Conservation (phyloP, 2,329 filamentous ascomycete species). For the Verticillium dahliae region DNA sequence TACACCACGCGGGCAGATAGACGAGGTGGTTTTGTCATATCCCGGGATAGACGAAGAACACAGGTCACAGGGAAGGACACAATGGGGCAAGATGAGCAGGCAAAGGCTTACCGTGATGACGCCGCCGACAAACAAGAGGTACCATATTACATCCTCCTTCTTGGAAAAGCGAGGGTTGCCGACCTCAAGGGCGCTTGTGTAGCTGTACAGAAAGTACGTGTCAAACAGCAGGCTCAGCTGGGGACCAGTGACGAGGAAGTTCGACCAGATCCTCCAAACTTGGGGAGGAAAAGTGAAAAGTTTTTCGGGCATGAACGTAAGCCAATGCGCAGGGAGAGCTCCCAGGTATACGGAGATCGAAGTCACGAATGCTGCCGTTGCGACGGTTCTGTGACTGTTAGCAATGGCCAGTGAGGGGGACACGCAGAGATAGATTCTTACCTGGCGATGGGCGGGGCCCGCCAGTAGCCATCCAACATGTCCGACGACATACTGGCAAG, state of each 20-base stretch:
- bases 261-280: slow-evolving; percentile 34
- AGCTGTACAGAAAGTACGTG: slow-evolving; percentile 70
- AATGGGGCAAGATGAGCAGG: slow-evolving; percentile 1
- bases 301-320: slow-evolving; percentile 44
- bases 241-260: slow-evolving; percentile 32
- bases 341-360: slow-evolving; percentile 54
- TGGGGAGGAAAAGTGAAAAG: slow-evolving; percentile 46
- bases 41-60: not conserved
- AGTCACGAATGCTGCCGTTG: slow-evolving; percentile 52
- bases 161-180: slow-evolving; percentile 64
- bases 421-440: slow-evolving; percentile 16
- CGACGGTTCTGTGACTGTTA: slow-evolving; percentile 50
- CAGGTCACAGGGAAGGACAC: not conserved
- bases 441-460: slow-evolving; percentile 33
- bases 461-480: slow-evolving; percentile 27
- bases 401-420: not conserved
- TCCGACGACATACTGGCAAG: slow-evolving; percentile 10
- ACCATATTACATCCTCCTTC: slow-evolving; percentile 76
- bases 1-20: slow-evolving; percentile 75
- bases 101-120: slow-evolving; percentile 69
- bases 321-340: slow-evolving; percentile 40
- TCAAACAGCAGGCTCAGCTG: slow-evolving; percentile 57
- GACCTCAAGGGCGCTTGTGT: slow-evolving; percentile 67
- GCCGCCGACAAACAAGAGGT: slow-evolving; percentile 64
- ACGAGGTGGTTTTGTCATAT: slow-evolving; percentile 33